Conservation (phyloP, 495 filamentous ascomycete species). For the Penicillium crystallinum region DNA sequence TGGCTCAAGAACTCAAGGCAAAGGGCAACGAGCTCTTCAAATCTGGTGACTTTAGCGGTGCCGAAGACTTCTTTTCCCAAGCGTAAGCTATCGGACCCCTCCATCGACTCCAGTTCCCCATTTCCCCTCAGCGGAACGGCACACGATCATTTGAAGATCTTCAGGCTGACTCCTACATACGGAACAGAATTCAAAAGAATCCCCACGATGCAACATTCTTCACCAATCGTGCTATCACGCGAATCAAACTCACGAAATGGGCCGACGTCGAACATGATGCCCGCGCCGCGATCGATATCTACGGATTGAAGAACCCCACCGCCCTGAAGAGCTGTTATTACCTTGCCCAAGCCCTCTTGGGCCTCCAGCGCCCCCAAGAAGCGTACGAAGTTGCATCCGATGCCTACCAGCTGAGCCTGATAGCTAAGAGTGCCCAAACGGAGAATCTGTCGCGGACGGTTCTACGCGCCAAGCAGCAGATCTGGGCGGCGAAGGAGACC, state of each 20-base stretch:
- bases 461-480: constrained; percentile 70
- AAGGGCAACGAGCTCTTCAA: constrained; percentile 54
- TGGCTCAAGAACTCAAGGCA: constrained; percentile 42
- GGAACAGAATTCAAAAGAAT: constrained; percentile 44
- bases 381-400: constrained; percentile 64
- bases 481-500: constrained; percentile 45
- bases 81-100: constrained; percentile 54
- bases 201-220: constrained; percentile 46
- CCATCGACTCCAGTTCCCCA: not conserved
- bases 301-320: constrained; percentile 42
- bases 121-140: not conserved
- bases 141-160: not conserved
- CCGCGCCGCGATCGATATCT: constrained; percentile 62
- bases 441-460: constrained; percentile 62
- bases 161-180: not conserved
- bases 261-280: constrained; percentile 80
- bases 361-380: constrained; percentile 65
- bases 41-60: constrained; percentile 62
- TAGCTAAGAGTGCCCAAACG: constrained; percentile 53
- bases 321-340: constrained; percentile 78
- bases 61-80: constrained; percentile 78
- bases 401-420: constrained; percentile 69
- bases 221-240: constrained; percentile 87
- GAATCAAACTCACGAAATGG: constrained; percentile 65
- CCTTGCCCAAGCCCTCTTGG: constrained; percentile 77